Percentiles rank a stretch among this genome's conserved stretches.
phyloP scores from a whole-genome alignment of 768 basidiomycete species.

The Kwoniella sp. region DNA sequence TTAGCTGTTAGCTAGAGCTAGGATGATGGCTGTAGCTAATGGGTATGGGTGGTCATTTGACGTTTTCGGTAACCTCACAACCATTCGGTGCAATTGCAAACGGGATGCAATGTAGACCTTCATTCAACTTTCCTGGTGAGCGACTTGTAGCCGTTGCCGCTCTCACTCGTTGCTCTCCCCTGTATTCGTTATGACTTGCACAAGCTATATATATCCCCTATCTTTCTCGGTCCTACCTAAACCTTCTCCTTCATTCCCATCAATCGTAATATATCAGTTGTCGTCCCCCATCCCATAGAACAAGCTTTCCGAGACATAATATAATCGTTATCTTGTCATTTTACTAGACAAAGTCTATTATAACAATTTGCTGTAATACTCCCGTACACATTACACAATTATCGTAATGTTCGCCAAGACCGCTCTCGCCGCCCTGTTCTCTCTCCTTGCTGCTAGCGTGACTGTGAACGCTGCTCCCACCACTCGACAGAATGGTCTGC shows the following conservation, averaged over 20 bases:
- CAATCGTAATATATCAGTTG: not conserved
- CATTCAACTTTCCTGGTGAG: not conserved
- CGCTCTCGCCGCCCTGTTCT: not conserved
- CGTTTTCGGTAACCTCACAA: not conserved
- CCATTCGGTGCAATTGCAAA: not conserved
- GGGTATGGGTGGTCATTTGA: constrained; percentile 1
- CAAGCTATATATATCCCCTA: not conserved
- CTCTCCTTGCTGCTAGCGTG: constrained; percentile 10
- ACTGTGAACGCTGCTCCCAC: constrained; percentile 9
- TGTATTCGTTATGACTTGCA: too few species aligned
- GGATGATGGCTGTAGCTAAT: too few species aligned
- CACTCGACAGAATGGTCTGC: constrained; percentile 33
- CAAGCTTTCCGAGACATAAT: not conserved
- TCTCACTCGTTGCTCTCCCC: too few species aligned
- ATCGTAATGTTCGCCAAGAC: constrained; percentile 21
- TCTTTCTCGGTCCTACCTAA: not conserved
- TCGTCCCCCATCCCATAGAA: not conserved
- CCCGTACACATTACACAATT: too few species aligned
- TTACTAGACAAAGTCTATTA: not conserved
- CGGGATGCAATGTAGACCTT: not conserved
- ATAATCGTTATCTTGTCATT: not conserved
- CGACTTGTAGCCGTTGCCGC: too few species aligned
- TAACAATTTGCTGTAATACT: not conserved
- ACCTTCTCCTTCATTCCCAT: not conserved
- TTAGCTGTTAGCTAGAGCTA: too few species aligned